phyloP scores from a whole-genome alignment of 2,329 filamentous ascomycete genomes.

The Trichothecium sympodiale region DNA sequence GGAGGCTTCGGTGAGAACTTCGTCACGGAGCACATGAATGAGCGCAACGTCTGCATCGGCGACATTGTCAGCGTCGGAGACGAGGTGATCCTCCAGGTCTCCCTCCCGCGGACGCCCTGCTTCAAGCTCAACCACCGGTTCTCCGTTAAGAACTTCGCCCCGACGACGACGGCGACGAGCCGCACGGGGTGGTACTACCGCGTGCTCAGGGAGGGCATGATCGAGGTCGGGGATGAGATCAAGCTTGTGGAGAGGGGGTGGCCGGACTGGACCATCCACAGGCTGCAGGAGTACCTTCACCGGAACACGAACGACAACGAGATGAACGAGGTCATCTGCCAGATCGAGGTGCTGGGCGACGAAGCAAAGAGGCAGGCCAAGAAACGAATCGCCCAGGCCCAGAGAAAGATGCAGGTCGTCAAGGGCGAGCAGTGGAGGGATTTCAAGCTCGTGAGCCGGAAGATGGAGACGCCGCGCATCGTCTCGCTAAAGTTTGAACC shows the following conservation, averaged over 20 bases:
- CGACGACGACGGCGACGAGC: slow-evolving; percentile 41
- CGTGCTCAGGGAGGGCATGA: slow-evolving; percentile 41
- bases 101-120: slow-evolving; percentile 52
- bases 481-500: slow-evolving; percentile 41
- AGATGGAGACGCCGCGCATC: slow-evolving; percentile 36
- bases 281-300: slow-evolving; percentile 52
- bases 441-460: slow-evolving; percentile 38
- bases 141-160: slow-evolving; percentile 49
- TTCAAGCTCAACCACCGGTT: slow-evolving; percentile 62
- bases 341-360: slow-evolving; percentile 36
- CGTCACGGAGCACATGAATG: slow-evolving; percentile 45
- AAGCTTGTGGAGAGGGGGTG: slow-evolving; percentile 40
- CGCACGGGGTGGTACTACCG: slow-evolving; percentile 59
- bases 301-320: slow-evolving; percentile 36
- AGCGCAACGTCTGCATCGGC: slow-evolving; percentile 55
- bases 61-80: slow-evolving; percentile 43
- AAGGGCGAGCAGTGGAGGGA: slow-evolving; percentile 28
- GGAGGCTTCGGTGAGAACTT: slow-evolving; percentile 58
- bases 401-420: slow-evolving; percentile 16
- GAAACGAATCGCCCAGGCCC: slow-evolving; percentile 36
- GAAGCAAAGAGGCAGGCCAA: slow-evolving; percentile 38
- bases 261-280: slow-evolving; percentile 51
- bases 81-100: slow-evolving; percentile 44
- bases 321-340: slow-evolving; percentile 40
- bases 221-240: slow-evolving; percentile 46